phyloP scores from a whole-genome alignment of 169 alveolate species.

The Plasmodium chabaudi region DNA sequence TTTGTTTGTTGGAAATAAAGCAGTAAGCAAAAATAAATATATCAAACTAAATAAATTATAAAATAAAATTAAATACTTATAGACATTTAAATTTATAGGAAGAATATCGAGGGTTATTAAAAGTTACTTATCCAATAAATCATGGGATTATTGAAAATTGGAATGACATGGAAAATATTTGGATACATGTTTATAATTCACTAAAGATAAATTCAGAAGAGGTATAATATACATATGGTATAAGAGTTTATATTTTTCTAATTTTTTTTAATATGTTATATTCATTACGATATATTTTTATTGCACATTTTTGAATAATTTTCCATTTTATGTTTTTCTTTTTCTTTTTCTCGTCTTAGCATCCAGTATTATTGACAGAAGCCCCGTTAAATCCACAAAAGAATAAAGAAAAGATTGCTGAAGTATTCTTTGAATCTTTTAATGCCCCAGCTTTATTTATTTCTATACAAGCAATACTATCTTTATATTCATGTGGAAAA shows the following conservation, averaged over 20 bases:
- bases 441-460: slow-evolving; percentile 86
- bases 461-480: slow-evolving; percentile 83
- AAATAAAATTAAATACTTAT: neutral
- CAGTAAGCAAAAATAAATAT: slow-evolving; percentile 13
- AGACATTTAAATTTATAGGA: slow-evolving; percentile 51
- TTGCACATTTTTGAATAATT: no score
- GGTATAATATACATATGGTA: slow-evolving; percentile 55
- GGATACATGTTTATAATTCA: slow-evolving; percentile 83
- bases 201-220: slow-evolving; percentile 79
- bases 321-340: slow-evolving; percentile 17
- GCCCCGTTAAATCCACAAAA: slow-evolving; percentile 82
- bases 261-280: neutral
- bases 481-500: slow-evolving; percentile 86
- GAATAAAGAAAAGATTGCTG: slow-evolving; percentile 84
- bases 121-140: slow-evolving; percentile 88
- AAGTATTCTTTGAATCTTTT: slow-evolving; percentile 84
- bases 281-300: no score
- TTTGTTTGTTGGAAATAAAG: slow-evolving; percentile 71
- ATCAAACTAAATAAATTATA: neutral
- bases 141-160: slow-evolving; percentile 87
- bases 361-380: slow-evolving; percentile 82
- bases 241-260: slow-evolving; percentile 3
- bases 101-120: slow-evolving; percentile 84
- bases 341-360: slow-evolving; percentile 7
- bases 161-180: slow-evolving; percentile 85